Evolutionary conservation across 352 stramenopile species (phyloP), one percentile per base, ranked within the genome.

Genomic region (Pythium grandisporangium): DNA sequence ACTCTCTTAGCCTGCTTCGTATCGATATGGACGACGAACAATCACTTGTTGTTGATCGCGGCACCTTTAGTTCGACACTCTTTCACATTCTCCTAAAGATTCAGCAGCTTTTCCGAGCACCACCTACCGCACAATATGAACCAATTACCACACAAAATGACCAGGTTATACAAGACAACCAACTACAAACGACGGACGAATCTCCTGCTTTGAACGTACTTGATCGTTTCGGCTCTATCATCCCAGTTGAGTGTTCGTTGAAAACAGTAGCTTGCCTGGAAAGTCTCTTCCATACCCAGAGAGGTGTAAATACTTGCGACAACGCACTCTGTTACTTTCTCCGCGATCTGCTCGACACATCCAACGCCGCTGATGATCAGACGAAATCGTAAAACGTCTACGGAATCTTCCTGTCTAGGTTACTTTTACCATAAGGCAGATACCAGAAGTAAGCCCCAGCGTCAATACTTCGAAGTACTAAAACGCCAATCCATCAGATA

Each of bases 311-410:
- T 30, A 40, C 59, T 4, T 42, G 56, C n/a, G 61, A 86, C 37
- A 81, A 79, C 42, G 39, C 53, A 14, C 60, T 89, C 30, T 87
- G 73, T 50, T 85, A 83, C 44, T 90, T 85, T 27, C 55, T 87
- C 11, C 56, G 73, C 29, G 69, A 90, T 27, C 53, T 84, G 25
- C 58, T 90, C 20, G 69, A 84, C 46, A 21, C 36, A 22, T 24
- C 33, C 20, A 20, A n/a, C 12, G 17, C n/a, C 20, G 12, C 7
- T 13, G n/a, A 17, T 38, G 29, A 60, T 23, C 36, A 51, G 35
- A 41, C n/a, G n/a, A n/a, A n/a, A n/a, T n/a, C n/a, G n/a, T n/a
- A n/a, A n/a, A n/a, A n/a, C n/a, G n/a, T n/a, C n/a, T n/a, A n/a
- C n/a, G n/a, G n/a, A n/a, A n/a, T n/a, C n/a, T n/a, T n/a, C n/a